Percentiles rank a stretch among this genome's conserved stretches.
phyloP scores from a whole-genome alignment of 2,329 filamentous ascomycete genomes.

The Elsinoe batatas region DNA sequence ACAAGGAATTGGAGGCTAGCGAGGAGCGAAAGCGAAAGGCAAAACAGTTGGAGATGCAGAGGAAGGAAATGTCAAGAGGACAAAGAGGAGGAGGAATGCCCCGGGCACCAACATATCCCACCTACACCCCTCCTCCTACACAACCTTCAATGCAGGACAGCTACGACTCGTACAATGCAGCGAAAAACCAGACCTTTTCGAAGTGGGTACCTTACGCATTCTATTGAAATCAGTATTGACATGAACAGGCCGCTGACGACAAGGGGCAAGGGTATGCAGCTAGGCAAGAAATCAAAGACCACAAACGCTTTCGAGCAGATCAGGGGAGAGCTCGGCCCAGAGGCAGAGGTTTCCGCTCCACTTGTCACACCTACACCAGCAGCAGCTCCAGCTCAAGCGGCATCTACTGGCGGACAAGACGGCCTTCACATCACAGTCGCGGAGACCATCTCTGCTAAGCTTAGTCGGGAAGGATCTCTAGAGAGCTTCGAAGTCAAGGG shows the following conservation, averaged over 20 bases:
- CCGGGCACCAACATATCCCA: constrained; percentile 73
- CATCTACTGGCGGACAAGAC: constrained; percentile 60
- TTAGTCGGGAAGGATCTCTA: constrained; percentile 78
- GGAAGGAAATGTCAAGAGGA: constrained; percentile 77
- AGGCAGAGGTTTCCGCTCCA: constrained; percentile 63
- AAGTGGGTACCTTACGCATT: constrained; percentile 41
- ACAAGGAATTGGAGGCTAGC: constrained; percentile 96
- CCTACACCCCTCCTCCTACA: constrained; percentile 73
- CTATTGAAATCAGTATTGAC: constrained; percentile 20
- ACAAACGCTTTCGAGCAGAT: constrained; percentile 97
- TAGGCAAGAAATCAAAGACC: constrained; percentile 97
- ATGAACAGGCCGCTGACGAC: constrained; percentile 48
- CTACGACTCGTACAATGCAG: constrained; percentile 90
- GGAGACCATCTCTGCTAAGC: constrained; percentile 80
- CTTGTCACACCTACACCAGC: constrained; percentile 50
- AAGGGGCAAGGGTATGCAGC: constrained; percentile 96
- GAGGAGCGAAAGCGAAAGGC: constrained; percentile 98
- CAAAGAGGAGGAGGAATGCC: constrained; percentile 44
- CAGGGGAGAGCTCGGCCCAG: constrained; percentile 78
- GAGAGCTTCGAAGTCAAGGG: constrained; percentile 84
- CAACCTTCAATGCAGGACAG: constrained; percentile 66
- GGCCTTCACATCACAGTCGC: constrained; percentile 80
- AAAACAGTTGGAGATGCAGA: constrained; percentile 97
- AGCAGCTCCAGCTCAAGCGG: constrained; percentile 38
- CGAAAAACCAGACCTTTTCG: constrained; percentile 85